These are phyloP conservation scores for Lonicera japonica DNA, from an alignment of 129 eudicot species.

Conservation along the genomic window DNA sequence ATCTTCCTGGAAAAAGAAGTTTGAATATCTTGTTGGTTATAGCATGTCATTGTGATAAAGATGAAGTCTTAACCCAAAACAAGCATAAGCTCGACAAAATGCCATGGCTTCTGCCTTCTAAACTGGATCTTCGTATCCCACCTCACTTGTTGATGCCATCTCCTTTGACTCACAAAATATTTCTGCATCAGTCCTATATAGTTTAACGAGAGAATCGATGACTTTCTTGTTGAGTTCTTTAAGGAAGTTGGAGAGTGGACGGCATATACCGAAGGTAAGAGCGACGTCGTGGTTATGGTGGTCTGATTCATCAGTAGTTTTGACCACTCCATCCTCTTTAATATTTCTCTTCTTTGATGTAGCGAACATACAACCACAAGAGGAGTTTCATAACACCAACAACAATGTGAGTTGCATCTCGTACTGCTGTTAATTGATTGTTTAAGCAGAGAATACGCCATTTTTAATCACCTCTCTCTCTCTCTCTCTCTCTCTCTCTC, in stretches of 20 bases:
- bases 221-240: slow-evolving; percentile 82
- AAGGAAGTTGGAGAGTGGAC: slow-evolving; percentile 65
- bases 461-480: slow-evolving; percentile 2
- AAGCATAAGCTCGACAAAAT: slow-evolving; percentile 94
- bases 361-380: slow-evolving; percentile 10
- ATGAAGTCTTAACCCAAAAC: slow-evolving; percentile 95
- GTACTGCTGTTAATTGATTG: neutral
- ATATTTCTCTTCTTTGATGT: slow-evolving; percentile 18
- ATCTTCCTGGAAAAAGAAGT: neutral
- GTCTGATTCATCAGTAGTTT: slow-evolving; percentile 6
- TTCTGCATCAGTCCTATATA: slow-evolving; percentile 98
- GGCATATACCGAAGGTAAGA: slow-evolving; percentile 64
- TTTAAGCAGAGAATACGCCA: slow-evolving; percentile 31
- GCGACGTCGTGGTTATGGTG: slow-evolving; percentile 26
- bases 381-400: slow-evolving; percentile 3
- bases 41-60: slow-evolving; percentile 78
- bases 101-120: slow-evolving; percentile 96
- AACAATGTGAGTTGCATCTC: slow-evolving; percentile 1
- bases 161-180: slow-evolving; percentile 85
- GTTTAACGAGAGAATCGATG: slow-evolving; percentile 60
- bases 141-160: slow-evolving; percentile 46
- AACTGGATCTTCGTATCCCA: slow-evolving; percentile 76
- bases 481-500: too few species aligned
- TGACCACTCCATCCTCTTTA: slow-evolving; percentile 17
- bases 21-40: slow-evolving; percentile 8